phyloP scores from a whole-genome alignment of 139 green algal species.

The Coccomyxa sp. region DNA sequence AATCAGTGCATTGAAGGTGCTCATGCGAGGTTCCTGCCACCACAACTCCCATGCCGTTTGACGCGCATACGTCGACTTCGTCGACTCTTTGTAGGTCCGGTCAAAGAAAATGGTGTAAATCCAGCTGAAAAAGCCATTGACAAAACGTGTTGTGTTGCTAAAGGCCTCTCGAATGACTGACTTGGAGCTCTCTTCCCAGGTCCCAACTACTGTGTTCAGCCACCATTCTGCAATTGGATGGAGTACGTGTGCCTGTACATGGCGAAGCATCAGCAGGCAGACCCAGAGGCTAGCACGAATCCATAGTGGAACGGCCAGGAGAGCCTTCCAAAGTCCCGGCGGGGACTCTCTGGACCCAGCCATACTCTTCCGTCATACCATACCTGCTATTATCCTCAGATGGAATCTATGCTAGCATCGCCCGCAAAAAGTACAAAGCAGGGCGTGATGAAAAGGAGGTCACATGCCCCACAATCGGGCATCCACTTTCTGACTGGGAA shows the following conservation, averaged over 20 bases:
- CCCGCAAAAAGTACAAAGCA: too few species aligned
- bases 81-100: neutral
- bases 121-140: conserved; percentile 36
- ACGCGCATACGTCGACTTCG: neutral
- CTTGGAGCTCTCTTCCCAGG: conserved; percentile 51
- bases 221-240: conserved; percentile 28
- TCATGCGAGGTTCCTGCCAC: conserved; percentile 15
- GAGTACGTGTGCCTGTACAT: conserved; percentile 8
- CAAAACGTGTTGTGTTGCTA: conserved; percentile 10
- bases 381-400: too few species aligned
- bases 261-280: neutral
- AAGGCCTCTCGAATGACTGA: conserved; percentile 42
- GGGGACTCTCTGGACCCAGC: too few species aligned
- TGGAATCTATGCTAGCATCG: too few species aligned
- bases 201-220: conserved; percentile 35
- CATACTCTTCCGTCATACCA: too few species aligned
- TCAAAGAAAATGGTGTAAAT: conserved; percentile 11
- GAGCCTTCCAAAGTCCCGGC: too few species aligned
- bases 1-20: conserved; percentile 41
- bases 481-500: too few species aligned
- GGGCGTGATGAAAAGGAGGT: too few species aligned
- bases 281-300: too few species aligned
- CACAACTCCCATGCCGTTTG: conserved; percentile 25
- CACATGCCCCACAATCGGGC: too few species aligned
- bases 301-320: too few species aligned